Percentiles rank a stretch among this genome's conserved stretches.
These are phyloP conservation scores for Oryza nivara DNA, from an alignment of 176 grass and related monocot species.

Conservation along the genomic window DNA sequence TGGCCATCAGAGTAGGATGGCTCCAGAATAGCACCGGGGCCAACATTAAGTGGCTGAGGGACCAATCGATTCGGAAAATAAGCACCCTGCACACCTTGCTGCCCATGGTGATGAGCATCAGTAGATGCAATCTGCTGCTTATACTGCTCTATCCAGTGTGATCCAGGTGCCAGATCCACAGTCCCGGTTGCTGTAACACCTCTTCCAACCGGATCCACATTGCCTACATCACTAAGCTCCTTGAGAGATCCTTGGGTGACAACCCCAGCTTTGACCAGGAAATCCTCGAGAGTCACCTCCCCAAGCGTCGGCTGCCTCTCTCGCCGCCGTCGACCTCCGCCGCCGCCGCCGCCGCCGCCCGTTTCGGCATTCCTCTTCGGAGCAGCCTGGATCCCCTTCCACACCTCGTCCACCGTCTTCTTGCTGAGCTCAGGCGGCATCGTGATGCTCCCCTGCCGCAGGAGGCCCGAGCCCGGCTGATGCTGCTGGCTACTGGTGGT, in stretches of 20 bases:
- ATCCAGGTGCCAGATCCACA: conserved; percentile 4
- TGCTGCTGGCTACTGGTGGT: conserved; percentile 24
- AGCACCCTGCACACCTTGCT: conserved; percentile 39
- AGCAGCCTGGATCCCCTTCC: conserved; percentile 70
- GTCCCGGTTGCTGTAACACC: not conserved
- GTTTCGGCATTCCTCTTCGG: conserved; percentile 32
- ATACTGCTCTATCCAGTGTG: conserved; percentile 56
- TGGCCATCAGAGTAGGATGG: conserved; percentile 51
- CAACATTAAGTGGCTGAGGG: conserved; percentile 51
- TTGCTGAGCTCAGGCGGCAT: conserved; percentile 83
- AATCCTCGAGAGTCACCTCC: conserved; percentile 96
- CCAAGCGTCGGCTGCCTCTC: conserved; percentile 70
- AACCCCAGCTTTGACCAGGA: conserved; percentile 88
- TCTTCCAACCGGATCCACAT: conserved; percentile 29
- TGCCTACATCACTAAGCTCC: conserved; percentile 37
- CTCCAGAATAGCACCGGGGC: conserved; percentile 43
- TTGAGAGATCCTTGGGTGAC: conserved; percentile 55
- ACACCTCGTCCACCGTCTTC: conserved; percentile 95
- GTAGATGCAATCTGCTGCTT: conserved; percentile 51
- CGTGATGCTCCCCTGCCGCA: conserved; percentile 73
- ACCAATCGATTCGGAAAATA: conserved; percentile 39
- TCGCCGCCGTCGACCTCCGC: not conserved
- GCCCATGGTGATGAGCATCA: conserved; percentile 35
- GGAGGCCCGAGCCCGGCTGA: conserved; percentile 46
- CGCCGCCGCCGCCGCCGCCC: not conserved